Evolutionary conservation across 306 rosid genomes (phyloP), one percentile per base, ranked within the genome.

Genomic region (Cicer chorassanicum): DNA sequence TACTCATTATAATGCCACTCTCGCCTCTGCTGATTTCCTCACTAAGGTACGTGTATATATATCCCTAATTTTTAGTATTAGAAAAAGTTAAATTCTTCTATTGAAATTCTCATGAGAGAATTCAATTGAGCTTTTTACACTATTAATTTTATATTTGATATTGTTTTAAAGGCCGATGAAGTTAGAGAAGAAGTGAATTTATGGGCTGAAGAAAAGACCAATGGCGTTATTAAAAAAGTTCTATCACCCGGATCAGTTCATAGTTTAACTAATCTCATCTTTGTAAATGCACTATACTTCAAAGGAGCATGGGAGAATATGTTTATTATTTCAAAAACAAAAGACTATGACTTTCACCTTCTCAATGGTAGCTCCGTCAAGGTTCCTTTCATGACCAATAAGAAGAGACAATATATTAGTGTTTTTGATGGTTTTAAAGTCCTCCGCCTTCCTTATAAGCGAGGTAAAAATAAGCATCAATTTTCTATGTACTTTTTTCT

Each of bases 211-310:
- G 84, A 84, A 75, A 82, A 88, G 90, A 92, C 93, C 9, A 73
- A 73, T 63, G 93, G 93, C 51, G 88, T 92, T 41, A 83, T 92
- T 19, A 19, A 19, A 50, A 86, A 87, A 82, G 81, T 92, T 78
- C 92, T 92, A 86, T 89, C 97, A 59, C n/a, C 67, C 1, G 81
- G 87, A 15, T 90, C 93, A 6, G 74, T 90, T 50, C 81, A 87
- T 81, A 24, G 36, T 72, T 64, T 77, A 44, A 80, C 92, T 53
- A 75, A 79, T 50, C 97, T 93, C 68, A 75, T 91, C 48, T 78
- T 89, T 61, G 86, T 92, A 7, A 91, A 91, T 72, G 97, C 94
- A 3, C 39, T 93, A 1, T 91, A 91, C 83, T 93, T 93, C 79
- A 93, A 89, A 74, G 98, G 98, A 54, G 88, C 55, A 0, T 91